Conservation (phyloP, 2,329 filamentous ascomycete species). For the Diplodia scrobiculata region DNA sequence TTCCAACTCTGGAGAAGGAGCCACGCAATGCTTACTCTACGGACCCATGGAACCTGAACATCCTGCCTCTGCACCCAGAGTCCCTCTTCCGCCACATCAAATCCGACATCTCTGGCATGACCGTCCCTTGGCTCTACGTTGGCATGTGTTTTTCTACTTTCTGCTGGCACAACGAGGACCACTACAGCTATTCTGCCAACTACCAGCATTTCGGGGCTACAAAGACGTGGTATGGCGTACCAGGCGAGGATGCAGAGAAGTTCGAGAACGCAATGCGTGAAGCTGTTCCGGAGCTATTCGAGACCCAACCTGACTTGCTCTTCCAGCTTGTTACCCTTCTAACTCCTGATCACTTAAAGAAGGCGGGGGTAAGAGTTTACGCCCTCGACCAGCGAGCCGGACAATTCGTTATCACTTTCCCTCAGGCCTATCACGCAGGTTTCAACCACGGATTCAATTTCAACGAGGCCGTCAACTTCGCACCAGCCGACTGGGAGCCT, state of each 20-base stretch:
- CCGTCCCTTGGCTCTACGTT: constrained; percentile 97
- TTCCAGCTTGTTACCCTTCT: constrained; percentile 97
- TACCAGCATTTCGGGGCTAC: constrained; percentile 98
- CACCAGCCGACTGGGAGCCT: constrained; percentile 91
- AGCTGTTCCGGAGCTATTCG: constrained; percentile 92
- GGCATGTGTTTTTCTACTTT: constrained; percentile 99
- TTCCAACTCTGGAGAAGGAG: constrained; percentile 89
- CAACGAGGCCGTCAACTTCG: constrained; percentile 98
- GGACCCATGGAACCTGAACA: constrained; percentile 94
- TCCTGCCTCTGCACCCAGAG: constrained; percentile 84
- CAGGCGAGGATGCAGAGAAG: constrained; percentile 86
- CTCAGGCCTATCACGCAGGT: constrained; percentile 93
- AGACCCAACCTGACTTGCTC: constrained; percentile 91
- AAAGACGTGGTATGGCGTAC: constrained; percentile 99
- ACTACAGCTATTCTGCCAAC: constrained; percentile 96
- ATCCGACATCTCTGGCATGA: constrained; percentile 98
- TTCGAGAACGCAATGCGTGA: constrained; percentile 95
- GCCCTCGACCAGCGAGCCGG: constrained; percentile 95
- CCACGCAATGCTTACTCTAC: constrained; percentile 83
- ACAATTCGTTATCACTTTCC: constrained; percentile 95
- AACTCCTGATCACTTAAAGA: constrained; percentile 87
- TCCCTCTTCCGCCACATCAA: constrained; percentile 97
- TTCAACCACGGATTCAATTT: constrained; percentile 99
- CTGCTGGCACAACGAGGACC: constrained; percentile 99
- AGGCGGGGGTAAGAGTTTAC: constrained; percentile 89